A percentile compares a stretch with the other conserved stretches of the same genome.
Conservation (phyloP, 768 basidiomycete species). For the Rhodosporidiobolus sp. region DNA sequence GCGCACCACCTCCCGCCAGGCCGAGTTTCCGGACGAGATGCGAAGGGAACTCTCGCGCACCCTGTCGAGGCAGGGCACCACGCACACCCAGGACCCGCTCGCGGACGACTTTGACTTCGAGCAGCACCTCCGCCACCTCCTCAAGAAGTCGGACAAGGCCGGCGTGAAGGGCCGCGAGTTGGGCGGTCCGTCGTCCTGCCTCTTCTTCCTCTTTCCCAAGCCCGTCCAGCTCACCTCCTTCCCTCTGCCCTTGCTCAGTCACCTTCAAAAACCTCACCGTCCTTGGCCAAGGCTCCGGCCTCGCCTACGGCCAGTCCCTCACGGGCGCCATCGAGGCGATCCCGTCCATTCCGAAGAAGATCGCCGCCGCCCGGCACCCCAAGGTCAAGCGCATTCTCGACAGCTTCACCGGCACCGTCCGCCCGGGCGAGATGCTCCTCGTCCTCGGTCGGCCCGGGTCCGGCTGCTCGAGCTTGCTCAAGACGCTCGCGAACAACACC, state of each 20-base stretch:
- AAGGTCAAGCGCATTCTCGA: slow-evolving; percentile 52
- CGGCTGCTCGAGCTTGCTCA: slow-evolving; percentile 55
- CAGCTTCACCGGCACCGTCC: slow-evolving; percentile 63
- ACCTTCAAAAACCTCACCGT: slow-evolving; percentile 36
- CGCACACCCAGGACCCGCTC: slow-evolving; percentile 24
- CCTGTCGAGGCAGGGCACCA: not conserved
- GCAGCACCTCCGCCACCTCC: slow-evolving; percentile 32
- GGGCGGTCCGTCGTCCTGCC: slow-evolving; percentile 9
- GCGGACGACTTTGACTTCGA: slow-evolving; percentile 36
- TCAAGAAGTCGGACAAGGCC: slow-evolving; percentile 30
- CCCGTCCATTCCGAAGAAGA: slow-evolving; percentile 18
- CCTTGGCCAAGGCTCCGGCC: slow-evolving; percentile 20
- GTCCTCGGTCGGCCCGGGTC: slow-evolving; percentile 49
- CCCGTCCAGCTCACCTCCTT: not conserved
- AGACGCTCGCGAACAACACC: slow-evolving; percentile 54
- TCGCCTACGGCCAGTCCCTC: slow-evolving; percentile 24
- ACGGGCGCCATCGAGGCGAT: slow-evolving; percentile 16
- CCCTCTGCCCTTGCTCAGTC: slow-evolving; percentile 9
- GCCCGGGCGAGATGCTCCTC: slow-evolving; percentile 73
- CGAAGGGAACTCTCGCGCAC: not conserved
- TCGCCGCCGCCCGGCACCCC: slow-evolving; percentile 26
- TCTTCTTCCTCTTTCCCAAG: too few species aligned
- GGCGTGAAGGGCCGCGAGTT: slow-evolving; percentile 17
- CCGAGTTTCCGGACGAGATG: too few species aligned
- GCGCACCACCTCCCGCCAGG: too few species aligned